Base-by-base conservation (phyloP, 2,329 filamentous ascomycete genomes). In the Orbilia oligospora region DNA sequence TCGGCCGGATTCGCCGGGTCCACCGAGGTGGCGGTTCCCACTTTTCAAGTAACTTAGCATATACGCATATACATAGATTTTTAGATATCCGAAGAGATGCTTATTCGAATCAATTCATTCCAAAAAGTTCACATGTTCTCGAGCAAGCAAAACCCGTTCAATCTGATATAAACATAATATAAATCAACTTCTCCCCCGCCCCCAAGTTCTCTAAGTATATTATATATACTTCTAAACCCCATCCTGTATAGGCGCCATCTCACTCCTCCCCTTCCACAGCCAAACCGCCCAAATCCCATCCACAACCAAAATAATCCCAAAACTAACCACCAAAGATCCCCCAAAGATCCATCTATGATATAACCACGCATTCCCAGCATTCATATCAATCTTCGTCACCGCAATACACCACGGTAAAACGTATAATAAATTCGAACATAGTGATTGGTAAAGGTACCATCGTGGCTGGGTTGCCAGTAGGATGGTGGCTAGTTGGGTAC, bases 331-430 rank as follows among this genome's bases (percentile, higher is more conserved):
- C 53, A 92, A 83, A 80, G 89, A 90, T 0, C 91, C 91, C 0
- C 90, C 90, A 84, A 93, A 92, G 0, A 92, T 88, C 27, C 91
- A 83, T 0, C 87, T 86, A 81, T 92, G 89, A 82, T 90, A 92
- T 0, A 86, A 89, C 91, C 90, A 93, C 0, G 91, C 90, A 81
- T 89, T 87, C 0, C 84, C 83, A 2, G 85, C 82, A 5, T 87
- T 86, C 55, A 91, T 83, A 1, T 84, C 69, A n/a, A 84, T 84
- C 3, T 84, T 85, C 64, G 87, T 88, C 76, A 88, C 89, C 0
- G 88, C 89, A 48, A 93, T 88, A 0, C 91, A 90, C 90, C 91
- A 93, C 0, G 91, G 91, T 1, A 93, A 83, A 0, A 93, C 90
- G 82, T 90, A 93, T 0, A 91, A 83, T 0, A 93, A 58, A 81